Evolutionary conservation across 2,329 filamentous ascomycete genomes (phyloP), one percentile per base, ranked within the genome.

Genomic region (Aspergillus sp.): DNA sequence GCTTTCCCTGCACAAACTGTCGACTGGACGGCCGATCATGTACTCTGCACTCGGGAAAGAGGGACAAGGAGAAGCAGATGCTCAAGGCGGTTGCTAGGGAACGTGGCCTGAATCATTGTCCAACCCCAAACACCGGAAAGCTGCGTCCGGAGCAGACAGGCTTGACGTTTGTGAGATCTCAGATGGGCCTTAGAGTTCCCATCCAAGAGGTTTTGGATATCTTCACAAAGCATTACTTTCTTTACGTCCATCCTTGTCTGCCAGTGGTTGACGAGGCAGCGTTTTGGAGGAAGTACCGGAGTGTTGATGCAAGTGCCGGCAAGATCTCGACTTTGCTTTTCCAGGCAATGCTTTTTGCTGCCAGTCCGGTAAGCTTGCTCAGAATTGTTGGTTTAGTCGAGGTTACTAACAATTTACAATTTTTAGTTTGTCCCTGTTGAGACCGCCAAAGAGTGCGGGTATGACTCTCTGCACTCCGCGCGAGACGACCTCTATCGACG

Each of bases 1-100:
- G 59, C 13, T 59, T 61, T 20, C 59, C 59, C 24, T 61, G 59
- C 43, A 61, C 59, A 39, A 61, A 59, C 41, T 61, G 59, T 36
- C 59, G 59, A 39, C 47, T 61, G 22, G 59, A 61, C 17, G 56
- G 54, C 13, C 50, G 50, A 22, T 32, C 59, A 34, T 61, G 59
- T 54, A 52, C 56, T 3, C 15, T 54, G 17, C 56, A 54, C 47
- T 53, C 55, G 6, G 55, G 55, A 17, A 57, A 53, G 38, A 44
- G 55, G 18, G 55, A 53, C 32, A 53, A 53, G 24, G 55, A 53
- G 45, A 57, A 49, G 50, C 55, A 57, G 49, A 20, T 57, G 36
- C 20, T 49, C n/a, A 47, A 32, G 26, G 32, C 45, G 3, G 36
- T 57, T 47, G 49, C 36, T 9, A 53, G 32, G 30, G 48, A 38